A percentile compares a stretch with the other conserved stretches of the same genome.
These are phyloP conservation scores for Solanum ahanhuiri DNA, from an alignment of 257 asterid species.

Conservation along the genomic window DNA sequence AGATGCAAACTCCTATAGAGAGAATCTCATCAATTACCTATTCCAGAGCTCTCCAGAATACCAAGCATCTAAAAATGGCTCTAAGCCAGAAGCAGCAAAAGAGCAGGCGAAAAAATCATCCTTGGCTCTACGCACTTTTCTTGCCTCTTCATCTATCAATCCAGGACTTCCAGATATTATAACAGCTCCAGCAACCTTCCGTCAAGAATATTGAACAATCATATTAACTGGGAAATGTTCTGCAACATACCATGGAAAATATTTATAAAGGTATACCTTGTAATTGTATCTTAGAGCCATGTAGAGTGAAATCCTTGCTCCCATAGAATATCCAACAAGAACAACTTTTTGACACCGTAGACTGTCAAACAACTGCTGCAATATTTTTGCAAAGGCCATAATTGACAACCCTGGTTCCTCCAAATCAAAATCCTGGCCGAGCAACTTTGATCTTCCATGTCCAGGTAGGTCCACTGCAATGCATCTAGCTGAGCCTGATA, in stretches of 20 bases:
- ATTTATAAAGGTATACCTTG: constrained; percentile 32
- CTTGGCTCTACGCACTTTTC: constrained; percentile 53
- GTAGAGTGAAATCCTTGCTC: constrained; percentile 77
- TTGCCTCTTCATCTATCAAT: constrained; percentile 45
- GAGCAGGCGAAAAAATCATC: constrained; percentile 76
- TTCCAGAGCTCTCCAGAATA: constrained; percentile 79
- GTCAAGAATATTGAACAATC: background rate
- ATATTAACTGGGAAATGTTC: background rate
- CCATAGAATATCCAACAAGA: constrained; percentile 92
- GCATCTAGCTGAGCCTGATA: constrained; percentile 66
- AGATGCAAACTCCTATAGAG: background rate
- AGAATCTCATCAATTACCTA: constrained; percentile 35
- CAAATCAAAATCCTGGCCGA: constrained; percentile 15
- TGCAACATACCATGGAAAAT: background rate
- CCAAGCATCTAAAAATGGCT: constrained; percentile 61
- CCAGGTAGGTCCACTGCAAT: constrained; percentile 94
- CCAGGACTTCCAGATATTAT: constrained; percentile 96
- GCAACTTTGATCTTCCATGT: constrained; percentile 66
- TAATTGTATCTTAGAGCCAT: constrained; percentile 55
- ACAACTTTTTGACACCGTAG: constrained; percentile 44
- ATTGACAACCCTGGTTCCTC: constrained; percentile 45
- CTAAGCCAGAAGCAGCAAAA: constrained; percentile 61
- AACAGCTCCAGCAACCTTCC: constrained; percentile 68
- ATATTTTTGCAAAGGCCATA: constrained; percentile 39
- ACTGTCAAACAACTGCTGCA: constrained; percentile 43